A percentile compares a stretch with the other conserved stretches of the same genome.
Evolutionary conservation across 1,139 yeast genomes (phyloP).

Genomic region (Starmera stellimalicola): DNA sequence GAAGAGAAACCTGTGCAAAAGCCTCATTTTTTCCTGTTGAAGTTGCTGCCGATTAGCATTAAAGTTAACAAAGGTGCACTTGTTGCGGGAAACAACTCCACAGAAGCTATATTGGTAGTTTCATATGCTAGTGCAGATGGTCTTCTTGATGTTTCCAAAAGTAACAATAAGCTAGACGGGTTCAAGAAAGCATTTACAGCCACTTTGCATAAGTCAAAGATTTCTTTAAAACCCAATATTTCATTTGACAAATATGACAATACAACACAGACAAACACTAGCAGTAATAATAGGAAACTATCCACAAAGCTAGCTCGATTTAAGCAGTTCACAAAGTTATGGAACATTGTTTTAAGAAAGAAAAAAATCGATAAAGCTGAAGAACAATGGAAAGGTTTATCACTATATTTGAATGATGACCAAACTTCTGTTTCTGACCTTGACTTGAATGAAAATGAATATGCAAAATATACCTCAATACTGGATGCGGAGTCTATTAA

Average conservation of each 20-base stretch:
- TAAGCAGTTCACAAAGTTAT: conserved; percentile 2
- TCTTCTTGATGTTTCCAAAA: conserved; percentile 42
- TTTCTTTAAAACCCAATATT: conserved; percentile 63
- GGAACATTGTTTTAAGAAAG: conserved; percentile 9
- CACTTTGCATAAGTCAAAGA: conserved; percentile 39
- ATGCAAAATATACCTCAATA: conserved; percentile 72
- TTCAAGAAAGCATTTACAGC: conserved; percentile 39
- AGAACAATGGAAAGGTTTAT: conserved; percentile 35
- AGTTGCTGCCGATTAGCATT: conserved; percentile 49
- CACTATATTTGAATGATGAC: conserved; percentile 25
- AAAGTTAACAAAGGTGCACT: conserved; percentile 60
- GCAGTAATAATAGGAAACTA: conserved; percentile 1
- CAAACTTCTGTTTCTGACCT: conserved; percentile 15
- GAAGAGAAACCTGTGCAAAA: conserved; percentile 3
- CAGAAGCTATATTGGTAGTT: conserved; percentile 62
- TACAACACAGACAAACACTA: background rate
- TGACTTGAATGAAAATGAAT: conserved; percentile 42
- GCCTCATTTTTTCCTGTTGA: conserved; percentile 22
- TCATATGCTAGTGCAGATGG: conserved; percentile 55
- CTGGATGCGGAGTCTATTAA: conserved; percentile 52
- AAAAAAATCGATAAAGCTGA: conserved; percentile 19
- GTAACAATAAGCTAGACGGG: conserved; percentile 44
- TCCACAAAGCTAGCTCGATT: conserved; percentile 1
- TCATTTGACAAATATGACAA: conserved; percentile 29
- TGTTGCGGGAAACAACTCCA: conserved; percentile 68